Evolutionary conservation across 768 basidiomycete genomes (phyloP).

Genomic region (Auriculariales sp.): DNA sequence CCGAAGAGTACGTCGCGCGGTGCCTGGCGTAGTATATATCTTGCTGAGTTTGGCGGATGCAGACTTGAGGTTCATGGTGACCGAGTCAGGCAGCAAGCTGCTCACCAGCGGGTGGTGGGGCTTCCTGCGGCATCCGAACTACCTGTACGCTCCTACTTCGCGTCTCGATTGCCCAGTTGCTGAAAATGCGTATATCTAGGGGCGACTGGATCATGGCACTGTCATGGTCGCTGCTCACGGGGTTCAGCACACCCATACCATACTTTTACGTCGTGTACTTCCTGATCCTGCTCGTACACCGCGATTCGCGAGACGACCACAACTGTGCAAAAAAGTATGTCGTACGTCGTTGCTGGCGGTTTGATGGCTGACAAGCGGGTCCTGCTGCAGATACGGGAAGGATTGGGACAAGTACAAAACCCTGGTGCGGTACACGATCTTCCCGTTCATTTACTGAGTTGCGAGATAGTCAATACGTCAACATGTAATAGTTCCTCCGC

Average conservation of each 20-base stretch:
- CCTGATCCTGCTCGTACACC: constrained; percentile 72
- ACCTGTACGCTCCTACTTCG: constrained; percentile 36
- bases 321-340: constrained; percentile 76
- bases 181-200: constrained; percentile 19
- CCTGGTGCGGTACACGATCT: constrained; percentile 71
- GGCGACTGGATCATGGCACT: constrained; percentile 81
- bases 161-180: constrained; percentile 1
- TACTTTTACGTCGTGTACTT: constrained; percentile 94
- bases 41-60: not conserved
- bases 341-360: not conserved
- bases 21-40: not conserved
- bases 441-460: constrained; percentile 64
- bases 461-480: too few relatives aligned
- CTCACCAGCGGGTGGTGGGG: constrained; percentile 99
- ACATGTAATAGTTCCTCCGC: too few relatives aligned
- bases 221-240: constrained; percentile 92
- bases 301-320: constrained; percentile 85
- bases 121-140: constrained; percentile 81
- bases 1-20: constrained; percentile 57
- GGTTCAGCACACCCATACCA: constrained; percentile 82
- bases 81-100: constrained; percentile 75
- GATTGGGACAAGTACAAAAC: constrained; percentile 88
- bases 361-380: not conserved
- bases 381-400: constrained; percentile 57
- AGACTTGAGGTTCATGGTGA: constrained; percentile 75